Base-by-base conservation (phyloP, 2,329 filamentous ascomycete genomes). In the Elsinoe australis region DNA sequence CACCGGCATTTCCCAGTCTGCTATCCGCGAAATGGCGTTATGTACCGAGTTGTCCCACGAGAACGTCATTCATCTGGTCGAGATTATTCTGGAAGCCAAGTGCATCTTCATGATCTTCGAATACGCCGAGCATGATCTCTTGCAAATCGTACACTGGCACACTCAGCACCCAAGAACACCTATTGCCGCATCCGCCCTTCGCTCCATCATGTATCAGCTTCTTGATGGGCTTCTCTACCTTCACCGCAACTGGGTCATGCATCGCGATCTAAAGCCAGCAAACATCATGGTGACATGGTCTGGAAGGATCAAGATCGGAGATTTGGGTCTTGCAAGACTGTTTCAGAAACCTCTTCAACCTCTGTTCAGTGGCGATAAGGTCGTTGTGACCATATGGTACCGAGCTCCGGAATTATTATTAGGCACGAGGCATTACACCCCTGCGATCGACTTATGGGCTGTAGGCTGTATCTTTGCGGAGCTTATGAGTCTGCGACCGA, bases 101-200 rank as follows among this genome's bases (percentile, higher is more conserved):
- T 95, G 89, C 70, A 96, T 98, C 64, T 98, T 89, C 68, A 98
- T 98, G 85, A 89, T 98, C 1, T 96, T 98, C 58, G 92, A 96
- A 66, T 98, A 95, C 65, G 92, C 92, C 56, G 92, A 98, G 67
- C 92, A 98, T 65, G 92, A 98, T 66, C 71, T 98, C 29, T 74
- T 98, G 3, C 92, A 98, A 65, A 96, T 98, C 63, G 95, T 98
- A 57, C 92, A 98, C 64, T 89, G 96, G 63, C 92, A 98, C 67
- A 94, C 86, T 1, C 84, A 95, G 64, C 84, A 89, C 50, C 82
- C 87, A 21, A 78, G 89, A 19, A 86, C 92, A 56, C 83, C 87
- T 4, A 95, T 98, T 51, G 88, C 90, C 1, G 84, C 90, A 0
- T 73, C 80, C 18, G 94, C 87, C 51, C 83, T 98, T 61, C 90